phyloP scores from a whole-genome alignment of 139 green algal genomes.

The Chlorella sp. region DNA sequence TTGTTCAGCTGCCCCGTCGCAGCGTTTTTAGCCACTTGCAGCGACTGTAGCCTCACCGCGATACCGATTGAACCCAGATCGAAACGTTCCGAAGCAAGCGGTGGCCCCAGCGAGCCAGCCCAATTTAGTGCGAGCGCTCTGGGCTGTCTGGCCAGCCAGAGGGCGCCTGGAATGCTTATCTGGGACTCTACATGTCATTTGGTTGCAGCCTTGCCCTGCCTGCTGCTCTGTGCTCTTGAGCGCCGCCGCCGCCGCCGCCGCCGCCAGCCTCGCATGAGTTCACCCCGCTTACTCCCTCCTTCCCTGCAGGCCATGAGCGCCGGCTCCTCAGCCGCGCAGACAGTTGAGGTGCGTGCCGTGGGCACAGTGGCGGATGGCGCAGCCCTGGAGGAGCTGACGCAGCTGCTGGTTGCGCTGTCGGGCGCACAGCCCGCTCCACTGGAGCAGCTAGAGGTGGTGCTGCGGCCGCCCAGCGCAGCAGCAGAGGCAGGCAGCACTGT shows the following conservation, averaged over 20 bases:
- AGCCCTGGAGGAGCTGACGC: neutral
- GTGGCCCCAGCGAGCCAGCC: too few species aligned
- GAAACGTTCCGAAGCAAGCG: too few species aligned
- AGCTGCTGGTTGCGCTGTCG: constrained; percentile 20
- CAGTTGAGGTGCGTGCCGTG: neutral
- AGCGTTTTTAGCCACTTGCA: too few species aligned
- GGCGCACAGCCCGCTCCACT: neutral
- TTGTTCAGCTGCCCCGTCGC: too few species aligned
- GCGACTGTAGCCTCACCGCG: too few species aligned
- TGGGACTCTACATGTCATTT: too few species aligned
- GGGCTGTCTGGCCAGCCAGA: too few species aligned
- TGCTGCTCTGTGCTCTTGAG: neutral
- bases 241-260: neutral
- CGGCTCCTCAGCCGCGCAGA: neutral
- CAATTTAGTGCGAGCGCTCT: too few species aligned
- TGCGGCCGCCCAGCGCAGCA: neutral
- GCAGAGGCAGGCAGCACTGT: neutral
- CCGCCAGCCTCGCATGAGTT: neutral
- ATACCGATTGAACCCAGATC: too few species aligned
- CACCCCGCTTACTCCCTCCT: too few species aligned
- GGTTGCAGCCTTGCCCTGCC: too few species aligned
- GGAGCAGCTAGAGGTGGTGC: constrained; percentile 21
- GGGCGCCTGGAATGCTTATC: too few species aligned
- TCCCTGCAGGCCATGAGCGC: neutral
- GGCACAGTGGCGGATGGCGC: neutral